These are phyloP conservation scores for Phytophthora constricta DNA, from an alignment of 352 stramenopile species.

Conservation along the genomic window DNA sequence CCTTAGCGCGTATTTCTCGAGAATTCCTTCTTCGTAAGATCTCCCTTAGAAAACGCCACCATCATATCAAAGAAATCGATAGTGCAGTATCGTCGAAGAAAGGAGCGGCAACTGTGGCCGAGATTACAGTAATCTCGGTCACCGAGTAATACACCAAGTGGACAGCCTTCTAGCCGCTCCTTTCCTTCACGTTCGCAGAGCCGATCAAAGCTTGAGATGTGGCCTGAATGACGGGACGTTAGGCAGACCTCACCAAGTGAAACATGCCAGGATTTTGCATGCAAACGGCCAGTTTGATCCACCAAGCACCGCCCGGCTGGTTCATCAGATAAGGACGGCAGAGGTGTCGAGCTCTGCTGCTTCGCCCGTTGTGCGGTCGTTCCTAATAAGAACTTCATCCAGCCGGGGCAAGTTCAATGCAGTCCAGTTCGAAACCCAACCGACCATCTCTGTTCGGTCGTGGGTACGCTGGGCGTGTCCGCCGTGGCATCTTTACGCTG, in stretches of 20 bases:
- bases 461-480: constrained; percentile 13
- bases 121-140: neutral
- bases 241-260: constrained; percentile 1
- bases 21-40: too few species aligned
- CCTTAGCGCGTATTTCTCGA: too few species aligned
- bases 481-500: constrained; percentile 12
- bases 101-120: too few species aligned
- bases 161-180: neutral
- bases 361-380: too few species aligned
- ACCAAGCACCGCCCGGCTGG: constrained; percentile 26
- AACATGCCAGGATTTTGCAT: neutral
- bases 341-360: too few species aligned
- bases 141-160: neutral
- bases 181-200: neutral
- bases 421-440: constrained; percentile 40
- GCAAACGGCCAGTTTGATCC: neutral
- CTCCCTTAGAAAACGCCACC: neutral
- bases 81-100: neutral
- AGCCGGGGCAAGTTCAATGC: too few species aligned
- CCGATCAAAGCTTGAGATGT: too few species aligned
- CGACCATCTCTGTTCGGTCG: constrained; percentile 21
- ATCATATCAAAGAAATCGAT: constrained; percentile 2
- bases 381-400: too few species aligned
- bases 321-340: too few species aligned
- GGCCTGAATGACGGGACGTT: too few species aligned